Base-by-base conservation (phyloP, 192 early-diverging fungal genomes). In the Backusella mclennaniae region DNA sequence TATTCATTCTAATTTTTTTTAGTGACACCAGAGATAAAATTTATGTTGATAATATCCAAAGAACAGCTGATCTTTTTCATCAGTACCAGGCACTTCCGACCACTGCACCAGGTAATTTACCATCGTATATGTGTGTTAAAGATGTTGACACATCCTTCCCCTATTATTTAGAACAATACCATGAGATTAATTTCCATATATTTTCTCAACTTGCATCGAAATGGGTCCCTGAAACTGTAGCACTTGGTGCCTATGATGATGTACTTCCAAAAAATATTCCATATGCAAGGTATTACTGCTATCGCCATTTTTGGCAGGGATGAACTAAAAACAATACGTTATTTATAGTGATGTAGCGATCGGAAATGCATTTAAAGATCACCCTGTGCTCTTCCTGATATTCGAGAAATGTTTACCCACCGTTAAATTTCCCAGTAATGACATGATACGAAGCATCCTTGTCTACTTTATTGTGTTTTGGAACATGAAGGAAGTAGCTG, bases 391-490 rank as follows among this genome's bases (percentile, higher is more conserved):
- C 23, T 81, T 77, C 12, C 14, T 68, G 4, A 42, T 81, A 44
- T 52, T 81, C 23, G 66, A 73, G 29, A 46, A 74, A 29, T 81
- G 73, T 23, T 26, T 46, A 15, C 36, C 53, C 7, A 36, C 71
- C 2, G 69, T 31, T 6, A 29, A 71, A 8, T 42, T 39, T 26
- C 35, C 38, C 6, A 46, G 15, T 3, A 71, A 49, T 15, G 69
- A 71, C 38, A 71, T 71, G n/a, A 71, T 71, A 31, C 41, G 76
- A 29, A 81, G 80, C 66, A 73, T 81, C 19, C 39, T 81, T 11
- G 76, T 77, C 2, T 81, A 81, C 53, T 81, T 77, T 69, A 77
- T 81, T 33, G 80, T 73, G 7, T 81, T 81, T 74, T 81, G 80
- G 80, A 71, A 81, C 67, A 81, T 81, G 76, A 66, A 69, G 17